Evolutionary conservation across 78 protist genomes (phyloP).

Genomic region (Tieghemostelium lacteum): DNA sequence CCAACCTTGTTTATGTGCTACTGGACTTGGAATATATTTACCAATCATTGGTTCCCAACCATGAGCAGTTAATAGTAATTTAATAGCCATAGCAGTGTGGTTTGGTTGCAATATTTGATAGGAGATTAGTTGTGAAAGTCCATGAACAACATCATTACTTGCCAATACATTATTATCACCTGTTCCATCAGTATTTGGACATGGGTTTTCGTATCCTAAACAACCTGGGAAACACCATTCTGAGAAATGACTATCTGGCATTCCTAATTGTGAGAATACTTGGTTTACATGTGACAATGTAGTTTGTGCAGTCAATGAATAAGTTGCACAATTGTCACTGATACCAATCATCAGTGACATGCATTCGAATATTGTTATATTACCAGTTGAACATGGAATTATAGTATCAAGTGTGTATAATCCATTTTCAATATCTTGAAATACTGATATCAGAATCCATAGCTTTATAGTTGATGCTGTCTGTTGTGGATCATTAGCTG

Average conservation of each 20-base stretch:
- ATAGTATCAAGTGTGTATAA: conserved; percentile 30
- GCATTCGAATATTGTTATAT: conserved; percentile 11
- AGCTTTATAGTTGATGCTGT: conserved; percentile 70
- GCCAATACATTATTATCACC: conserved; percentile 3
- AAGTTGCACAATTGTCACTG: conserved; percentile 73
- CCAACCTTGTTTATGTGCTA: conserved; percentile 77
- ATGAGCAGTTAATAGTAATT: conserved; percentile 57
- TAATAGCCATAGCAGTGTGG: conserved; percentile 5
- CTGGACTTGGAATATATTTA: conserved; percentile 34
- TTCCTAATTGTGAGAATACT: conserved; percentile 19
- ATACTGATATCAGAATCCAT: conserved; percentile 52
- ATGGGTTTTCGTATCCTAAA: conserved; percentile 43
- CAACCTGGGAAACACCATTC: conserved; percentile 73
- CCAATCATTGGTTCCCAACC: conserved; percentile 76
- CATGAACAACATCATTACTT: conserved; percentile 48
- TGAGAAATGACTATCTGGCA: conserved; percentile 40
- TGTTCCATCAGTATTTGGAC: conserved; percentile 59
- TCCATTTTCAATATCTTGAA: conserved; percentile 44
- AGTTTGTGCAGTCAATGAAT: conserved; percentile 23
- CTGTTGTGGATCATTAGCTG: conserved; percentile 24
- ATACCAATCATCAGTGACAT: conserved; percentile 69
- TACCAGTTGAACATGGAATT: conserved; percentile 35
- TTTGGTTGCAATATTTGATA: not conserved
- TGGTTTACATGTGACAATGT: conserved; percentile 20
- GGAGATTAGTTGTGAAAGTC: conserved; percentile 10